Evolutionary conservation across 129 eudicot genomes (phyloP), one percentile per base, ranked within the genome.

Genomic region (Helichrysum umbraculigerum): DNA sequence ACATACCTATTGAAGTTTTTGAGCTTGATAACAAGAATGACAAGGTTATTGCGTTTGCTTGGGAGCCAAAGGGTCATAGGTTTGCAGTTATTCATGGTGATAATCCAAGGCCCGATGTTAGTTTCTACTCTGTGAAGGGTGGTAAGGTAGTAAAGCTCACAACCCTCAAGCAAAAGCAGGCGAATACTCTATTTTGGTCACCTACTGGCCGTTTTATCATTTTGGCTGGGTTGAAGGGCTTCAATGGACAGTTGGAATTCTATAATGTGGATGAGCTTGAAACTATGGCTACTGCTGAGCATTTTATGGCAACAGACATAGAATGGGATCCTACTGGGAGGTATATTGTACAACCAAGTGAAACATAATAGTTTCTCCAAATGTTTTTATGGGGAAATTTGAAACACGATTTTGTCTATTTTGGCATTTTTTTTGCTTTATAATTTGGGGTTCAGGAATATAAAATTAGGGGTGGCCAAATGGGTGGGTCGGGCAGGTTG

Each of bases 251-350:
- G 78, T 50, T 92, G 80, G 96, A 92, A 71, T 92, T 92, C 58
- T 92, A 80, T 77, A 88, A 90, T 80, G 96, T 90, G 33, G 98
- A 90, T 76, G 96, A 90, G 79, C 94, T 90, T 79, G 98, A 92
- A 77, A 90, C 96, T 56, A 92, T 92, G 98, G 96, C 88, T 1
- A 81, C 91, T 17, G 79, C 87, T 34, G 98, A 92, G 71, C 98
- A 92, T 84, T 92, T 89, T 75, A 90, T 87, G 98, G 93, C 96
- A 8, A 92, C 98, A 28, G 90, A 92, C 76, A 78, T 92, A 32
- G 96, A 88, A 75, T 88, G 97, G 97, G 97, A 91, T 69, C 97
- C 97, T n/a, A 91, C 97, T 59, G 97, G 97, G 32, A 91, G 97
- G 97, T 91, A 88, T 51, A 56, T 21, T 37, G 3, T 25, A 7